phyloP scores from a whole-genome alignment of 805 yeast species.

The Komagataella pseudopastoris region DNA sequence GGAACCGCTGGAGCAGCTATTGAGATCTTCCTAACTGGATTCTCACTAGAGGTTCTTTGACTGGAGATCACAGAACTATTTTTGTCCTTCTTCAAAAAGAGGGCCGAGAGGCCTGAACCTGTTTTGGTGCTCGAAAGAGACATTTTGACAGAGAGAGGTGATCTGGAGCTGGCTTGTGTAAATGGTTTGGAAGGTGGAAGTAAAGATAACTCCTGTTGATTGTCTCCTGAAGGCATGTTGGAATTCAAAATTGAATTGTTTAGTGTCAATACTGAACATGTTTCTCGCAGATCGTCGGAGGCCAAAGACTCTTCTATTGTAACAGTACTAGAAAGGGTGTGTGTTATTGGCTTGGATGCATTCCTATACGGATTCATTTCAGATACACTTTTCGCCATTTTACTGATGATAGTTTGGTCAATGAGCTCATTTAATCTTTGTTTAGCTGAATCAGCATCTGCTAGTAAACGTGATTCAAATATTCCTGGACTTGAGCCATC shows the following conservation, averaged over 20 bases:
- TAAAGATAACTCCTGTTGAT: neutral
- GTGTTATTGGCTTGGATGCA: neutral
- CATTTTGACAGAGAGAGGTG: neutral
- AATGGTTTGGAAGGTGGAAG: neutral
- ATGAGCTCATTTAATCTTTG: conserved; percentile 26
- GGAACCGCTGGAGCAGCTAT: conserved; percentile 21
- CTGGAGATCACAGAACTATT: neutral
- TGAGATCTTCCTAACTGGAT: conserved; percentile 15
- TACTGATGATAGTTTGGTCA: conserved; percentile 19
- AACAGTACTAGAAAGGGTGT: neutral
- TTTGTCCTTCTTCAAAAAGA: neutral
- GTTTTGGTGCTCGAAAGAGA: neutral
- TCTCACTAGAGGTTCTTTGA: conserved; percentile 3
- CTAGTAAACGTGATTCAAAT: conserved; percentile 39
- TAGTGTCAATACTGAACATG: neutral
- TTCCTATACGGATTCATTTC: conserved; percentile 12
- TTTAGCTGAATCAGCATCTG: conserved; percentile 35
- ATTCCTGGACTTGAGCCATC: conserved; percentile 53
- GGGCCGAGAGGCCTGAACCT: neutral
- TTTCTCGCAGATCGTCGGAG: neutral
- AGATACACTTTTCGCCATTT: conserved; percentile 23
- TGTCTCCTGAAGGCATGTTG: neutral
- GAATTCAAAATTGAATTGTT: neutral
- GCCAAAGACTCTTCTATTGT: neutral
- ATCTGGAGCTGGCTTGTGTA: neutral